Conservation (phyloP, 306 rosid genomes). For the Vigna unguiculata region DNA sequence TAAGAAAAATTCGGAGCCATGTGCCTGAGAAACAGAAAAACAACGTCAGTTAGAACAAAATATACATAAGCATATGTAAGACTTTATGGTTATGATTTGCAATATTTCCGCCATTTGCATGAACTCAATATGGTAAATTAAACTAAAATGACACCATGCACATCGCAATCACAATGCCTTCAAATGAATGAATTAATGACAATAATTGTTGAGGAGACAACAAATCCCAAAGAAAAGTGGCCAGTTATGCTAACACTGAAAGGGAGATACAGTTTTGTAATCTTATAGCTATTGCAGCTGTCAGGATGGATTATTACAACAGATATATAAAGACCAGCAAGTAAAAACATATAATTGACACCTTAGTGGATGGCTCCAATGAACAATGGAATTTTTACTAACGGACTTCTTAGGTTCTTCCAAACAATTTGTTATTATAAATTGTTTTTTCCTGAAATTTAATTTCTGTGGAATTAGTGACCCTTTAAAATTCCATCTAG, state of each 20-base stretch:
- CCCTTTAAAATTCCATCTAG: background rate
- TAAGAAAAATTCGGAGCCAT: constrained; percentile 24
- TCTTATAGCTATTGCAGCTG: constrained; percentile 17
- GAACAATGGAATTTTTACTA: constrained; percentile 1
- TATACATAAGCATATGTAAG: constrained; percentile 22
- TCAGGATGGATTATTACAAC: constrained; percentile 2
- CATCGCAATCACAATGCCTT: background rate
- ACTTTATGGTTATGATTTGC: constrained; percentile 1
- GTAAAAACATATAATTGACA: background rate
- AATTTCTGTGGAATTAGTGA: background rate
- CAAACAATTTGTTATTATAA: constrained; percentile 4
- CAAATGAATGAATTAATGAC: constrained; percentile 1
- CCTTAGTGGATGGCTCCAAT: constrained; percentile 3
- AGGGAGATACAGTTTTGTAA: constrained; percentile 5
- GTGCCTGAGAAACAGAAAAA: constrained; percentile 49
- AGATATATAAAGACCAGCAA: constrained; percentile 13
- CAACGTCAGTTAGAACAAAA: constrained; percentile 30
- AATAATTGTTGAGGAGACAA: constrained; percentile 1
- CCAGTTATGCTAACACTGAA: constrained; percentile 20
- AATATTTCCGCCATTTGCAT: constrained; percentile 24
- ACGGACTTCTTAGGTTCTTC: constrained; percentile 13
- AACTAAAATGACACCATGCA: background rate
- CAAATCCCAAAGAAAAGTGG: constrained; percentile 11
- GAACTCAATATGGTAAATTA: constrained; percentile 9
- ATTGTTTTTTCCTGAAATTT: constrained; percentile 26